These are phyloP conservation scores for Erythrophleum fordii DNA, from an alignment of 306 rosid genomes.

Conservation along the genomic window DNA sequence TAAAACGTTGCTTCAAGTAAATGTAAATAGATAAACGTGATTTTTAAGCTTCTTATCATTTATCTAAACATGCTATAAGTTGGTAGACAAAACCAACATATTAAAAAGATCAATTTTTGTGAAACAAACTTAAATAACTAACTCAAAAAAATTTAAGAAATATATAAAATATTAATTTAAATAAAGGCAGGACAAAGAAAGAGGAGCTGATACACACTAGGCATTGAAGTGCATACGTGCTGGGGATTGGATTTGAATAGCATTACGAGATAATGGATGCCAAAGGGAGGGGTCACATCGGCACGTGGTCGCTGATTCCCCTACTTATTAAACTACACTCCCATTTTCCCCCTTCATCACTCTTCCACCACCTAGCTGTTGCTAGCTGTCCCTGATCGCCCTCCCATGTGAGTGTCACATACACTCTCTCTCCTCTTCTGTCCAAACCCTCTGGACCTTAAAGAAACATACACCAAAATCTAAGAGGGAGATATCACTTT, in stretches of 20 bases:
- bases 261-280: conserved; percentile 42
- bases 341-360: conserved; percentile 52
- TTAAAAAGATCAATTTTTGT: not conserved
- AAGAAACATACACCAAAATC: conserved; percentile 21
- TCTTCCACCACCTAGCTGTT: conserved; percentile 73
- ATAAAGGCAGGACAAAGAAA: not conserved
- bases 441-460: conserved; percentile 54
- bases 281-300: conserved; percentile 77
- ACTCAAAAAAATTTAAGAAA: not conserved
- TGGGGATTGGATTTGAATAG: conserved; percentile 17
- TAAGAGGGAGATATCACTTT: not conserved
- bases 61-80: too few relatives aligned
- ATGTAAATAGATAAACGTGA: too few relatives aligned
- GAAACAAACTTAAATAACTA: not conserved
- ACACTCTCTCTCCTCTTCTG: conserved; percentile 24
- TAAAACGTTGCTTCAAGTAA: too few relatives aligned
- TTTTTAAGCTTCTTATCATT: too few relatives aligned
- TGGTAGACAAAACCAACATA: not conserved
- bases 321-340: conserved; percentile 46
- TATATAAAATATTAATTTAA: too few relatives aligned
- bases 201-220: not conserved
- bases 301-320: conserved; percentile 90
- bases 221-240: not conserved
- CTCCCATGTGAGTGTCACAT: conserved; percentile 90
- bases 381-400: conserved; percentile 86